phyloP scores from a whole-genome alignment of 2,329 filamentous ascomycete species.

The Orbilia javanica region DNA sequence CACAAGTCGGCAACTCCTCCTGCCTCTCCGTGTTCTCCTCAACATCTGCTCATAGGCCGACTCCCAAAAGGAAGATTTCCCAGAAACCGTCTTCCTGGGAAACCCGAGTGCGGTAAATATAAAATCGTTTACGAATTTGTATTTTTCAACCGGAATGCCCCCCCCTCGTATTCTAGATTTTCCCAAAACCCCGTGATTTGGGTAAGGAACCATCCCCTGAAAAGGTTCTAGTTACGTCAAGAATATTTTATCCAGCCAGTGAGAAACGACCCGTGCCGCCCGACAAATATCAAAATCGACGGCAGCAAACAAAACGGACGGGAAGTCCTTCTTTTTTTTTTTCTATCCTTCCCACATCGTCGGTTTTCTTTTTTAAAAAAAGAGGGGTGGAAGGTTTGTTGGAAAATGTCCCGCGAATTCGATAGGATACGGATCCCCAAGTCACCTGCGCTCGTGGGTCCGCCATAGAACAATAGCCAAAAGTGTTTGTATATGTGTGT shows the following conservation, averaged over 20 bases:
- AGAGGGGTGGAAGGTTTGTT: neutral
- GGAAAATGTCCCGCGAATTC: slow-evolving; percentile 19
- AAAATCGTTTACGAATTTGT: slow-evolving; percentile 13
- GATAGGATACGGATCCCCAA: slow-evolving; percentile 19
- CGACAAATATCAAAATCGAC: slow-evolving; percentile 18
- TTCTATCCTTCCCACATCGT: neutral
- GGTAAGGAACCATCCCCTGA: slow-evolving; percentile 40
- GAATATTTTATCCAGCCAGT: slow-evolving; percentile 38
- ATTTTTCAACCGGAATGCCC: slow-evolving; percentile 29
- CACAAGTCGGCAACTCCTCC: slow-evolving; percentile 24
- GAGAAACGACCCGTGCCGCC: slow-evolving; percentile 46
- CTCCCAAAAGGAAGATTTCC: slow-evolving; percentile 28
- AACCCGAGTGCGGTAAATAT: slow-evolving; percentile 13
- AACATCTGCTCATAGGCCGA: neutral
- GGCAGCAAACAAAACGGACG: slow-evolving; percentile 22
- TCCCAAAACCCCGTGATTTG: slow-evolving; percentile 55
- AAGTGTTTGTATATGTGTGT: slow-evolving; percentile 19
- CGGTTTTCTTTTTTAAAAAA: neutral
- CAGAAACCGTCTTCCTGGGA: slow-evolving; percentile 46
- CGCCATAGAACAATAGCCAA: neutral
- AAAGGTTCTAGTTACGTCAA: slow-evolving; percentile 42
- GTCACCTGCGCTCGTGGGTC: slow-evolving; percentile 46
- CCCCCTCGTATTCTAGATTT: slow-evolving; percentile 29
- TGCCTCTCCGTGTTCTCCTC: neutral
- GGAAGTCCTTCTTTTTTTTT: slow-evolving; percentile 20